Conservation (phyloP, 2,329 filamentous ascomycete species). For the Calonectria crousiana region DNA sequence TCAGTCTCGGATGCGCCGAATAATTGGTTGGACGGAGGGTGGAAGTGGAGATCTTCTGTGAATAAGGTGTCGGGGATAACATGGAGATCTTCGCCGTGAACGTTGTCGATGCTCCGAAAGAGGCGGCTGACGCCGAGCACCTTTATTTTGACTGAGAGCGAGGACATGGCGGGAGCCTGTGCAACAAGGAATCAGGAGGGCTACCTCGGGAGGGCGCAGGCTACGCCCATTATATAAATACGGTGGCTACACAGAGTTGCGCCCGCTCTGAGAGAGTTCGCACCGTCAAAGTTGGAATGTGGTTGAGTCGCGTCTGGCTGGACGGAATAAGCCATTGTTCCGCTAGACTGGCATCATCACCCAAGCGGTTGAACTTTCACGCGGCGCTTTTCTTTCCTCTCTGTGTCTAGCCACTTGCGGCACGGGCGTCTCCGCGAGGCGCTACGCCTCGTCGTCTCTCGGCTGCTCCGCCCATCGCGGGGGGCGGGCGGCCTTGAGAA, state of each 20-base stretch:
- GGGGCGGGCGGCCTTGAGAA: not conserved
- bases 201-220: not conserved
- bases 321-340: not conserved
- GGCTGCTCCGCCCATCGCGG: not conserved
- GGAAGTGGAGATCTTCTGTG: slow-evolving; percentile 5
- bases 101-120: not conserved
- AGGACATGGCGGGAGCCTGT: not conserved
- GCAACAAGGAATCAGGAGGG: not conserved
- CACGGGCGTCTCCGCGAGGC: not conserved
- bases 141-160: not conserved
- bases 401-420: not conserved
- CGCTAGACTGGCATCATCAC: not conserved
- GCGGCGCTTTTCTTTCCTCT: not conserved
- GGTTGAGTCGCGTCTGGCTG: not conserved
- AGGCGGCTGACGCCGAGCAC: slow-evolving; percentile 1
- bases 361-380: not conserved
- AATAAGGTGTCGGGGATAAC: not conserved
- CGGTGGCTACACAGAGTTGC: not conserved
- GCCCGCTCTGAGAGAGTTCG: not conserved
- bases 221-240: slow-evolving; percentile 6
- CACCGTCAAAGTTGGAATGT: not conserved
- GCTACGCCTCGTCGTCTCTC: not conserved
- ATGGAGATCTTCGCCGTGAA: not conserved
- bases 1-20: slow-evolving; percentile 2
- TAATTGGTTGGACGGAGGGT: not conserved